Evolutionary conservation across 2,329 filamentous ascomycete species (phyloP).

Genomic region (Fusarium marasasianum): DNA sequence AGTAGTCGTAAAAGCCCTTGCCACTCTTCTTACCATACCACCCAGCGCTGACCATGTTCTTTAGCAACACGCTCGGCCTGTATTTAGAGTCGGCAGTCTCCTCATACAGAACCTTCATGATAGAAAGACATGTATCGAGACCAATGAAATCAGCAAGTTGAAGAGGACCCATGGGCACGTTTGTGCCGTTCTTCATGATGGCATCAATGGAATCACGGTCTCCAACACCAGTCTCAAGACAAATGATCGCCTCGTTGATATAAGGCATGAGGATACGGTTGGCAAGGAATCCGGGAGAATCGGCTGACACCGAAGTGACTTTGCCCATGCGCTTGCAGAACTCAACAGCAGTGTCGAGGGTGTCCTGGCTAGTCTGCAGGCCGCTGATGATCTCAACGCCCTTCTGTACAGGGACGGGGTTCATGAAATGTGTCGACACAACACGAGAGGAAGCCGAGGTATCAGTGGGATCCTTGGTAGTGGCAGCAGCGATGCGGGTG

Average conservation of each 20-base stretch:
- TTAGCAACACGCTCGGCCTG: constrained; percentile 83
- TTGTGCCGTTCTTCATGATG: constrained; percentile 99
- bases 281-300: constrained; percentile 92
- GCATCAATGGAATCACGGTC: constrained; percentile 90
- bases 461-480: constrained; percentile 80
- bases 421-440: constrained; percentile 98
- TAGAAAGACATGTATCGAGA: constrained; percentile 92
- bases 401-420: constrained; percentile 95
- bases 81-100: constrained; percentile 98
- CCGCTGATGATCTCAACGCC: constrained; percentile 98
- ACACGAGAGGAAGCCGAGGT: constrained; percentile 86
- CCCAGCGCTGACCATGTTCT: constrained; percentile 97
- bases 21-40: constrained; percentile 98
- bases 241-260: constrained; percentile 98
- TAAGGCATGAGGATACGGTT: constrained; percentile 99
- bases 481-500: constrained; percentile 91
- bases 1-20: constrained; percentile 95
- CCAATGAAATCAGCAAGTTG: constrained; percentile 97
- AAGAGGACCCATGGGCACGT: constrained; percentile 97
- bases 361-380: constrained; percentile 86
- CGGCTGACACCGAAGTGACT: constrained; percentile 84
- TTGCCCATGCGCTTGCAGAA: constrained; percentile 96
- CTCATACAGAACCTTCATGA: constrained; percentile 93
- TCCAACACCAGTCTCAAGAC: constrained; percentile 91
- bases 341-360: constrained; percentile 81